Evolutionary conservation across 2,329 filamentous ascomycete species (phyloP), one percentile per base, ranked within the genome.

Genomic region (Mycosphaerelloides madeirae): DNA sequence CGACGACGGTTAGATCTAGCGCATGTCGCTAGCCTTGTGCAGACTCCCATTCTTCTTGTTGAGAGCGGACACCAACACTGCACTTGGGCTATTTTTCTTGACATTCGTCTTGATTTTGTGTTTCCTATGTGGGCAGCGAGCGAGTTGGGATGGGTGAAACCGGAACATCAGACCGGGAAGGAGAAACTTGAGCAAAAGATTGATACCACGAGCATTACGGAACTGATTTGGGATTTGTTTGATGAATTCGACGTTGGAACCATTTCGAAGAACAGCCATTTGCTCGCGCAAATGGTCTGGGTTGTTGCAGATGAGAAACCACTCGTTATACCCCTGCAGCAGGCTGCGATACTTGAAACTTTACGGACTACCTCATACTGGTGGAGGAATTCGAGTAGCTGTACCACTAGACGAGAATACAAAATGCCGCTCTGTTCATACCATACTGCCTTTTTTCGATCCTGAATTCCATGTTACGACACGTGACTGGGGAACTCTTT

Each of bases 281-380:
- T 48, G 48, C 45, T 47, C 46, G 44, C 44, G 45, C 45, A 43
- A 42, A 18, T 29, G 34, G 31, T 50, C 14, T 37, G 13, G 43
- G 35, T 28, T 25, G 29, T 48, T 25, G 44, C 44, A 41, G 38
- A 40, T 36, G 38, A 48, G 46, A 41, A 18, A 19, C 42, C 44
- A 45, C 44, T 43, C 49, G 25, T 49, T 52, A 54, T 52, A 52
- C 46, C 50, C 53, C 38, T 50, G 51, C 44, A 54, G 50, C 53
- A 37, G 47, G 45, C 44, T 44, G 37, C 36, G 37, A 45, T 25
- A 25, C 5, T 25, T 9, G 5, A 9, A 9, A 25, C 22, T 25
- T 25, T 25, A 25, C 6, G 6, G 22, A 9, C 6, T 9, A 6
- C 22, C 22, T 25, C 6, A 5, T 9, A 25, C 22, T 5, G 9